Percentiles rank a stretch among this genome's conserved stretches.
Evolutionary conservation across 177 flowering plant genomes (phyloP).

Genomic region (Vitis hybrid): DNA sequence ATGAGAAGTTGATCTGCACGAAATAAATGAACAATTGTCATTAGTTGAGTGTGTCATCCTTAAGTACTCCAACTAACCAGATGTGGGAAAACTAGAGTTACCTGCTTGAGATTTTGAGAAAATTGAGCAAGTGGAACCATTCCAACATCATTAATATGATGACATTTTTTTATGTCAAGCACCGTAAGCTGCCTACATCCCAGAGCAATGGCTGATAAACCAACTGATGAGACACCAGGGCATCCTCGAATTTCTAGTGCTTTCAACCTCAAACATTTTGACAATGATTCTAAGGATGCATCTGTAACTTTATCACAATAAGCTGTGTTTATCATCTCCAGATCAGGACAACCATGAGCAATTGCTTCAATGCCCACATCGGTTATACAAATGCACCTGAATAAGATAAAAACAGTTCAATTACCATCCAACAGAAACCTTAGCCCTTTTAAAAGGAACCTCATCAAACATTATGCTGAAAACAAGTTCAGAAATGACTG

Average conservation of each 20-base stretch:
- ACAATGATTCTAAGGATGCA: conserved; percentile 48
- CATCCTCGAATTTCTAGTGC: conserved; percentile 76
- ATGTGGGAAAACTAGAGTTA: conserved; percentile 12
- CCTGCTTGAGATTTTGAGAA: conserved; percentile 70
- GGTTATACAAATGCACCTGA: conserved; percentile 56
- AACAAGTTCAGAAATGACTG: too few relatives aligned
- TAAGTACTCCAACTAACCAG: background rate
- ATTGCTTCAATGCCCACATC: conserved; percentile 62
- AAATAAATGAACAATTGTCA: background rate
- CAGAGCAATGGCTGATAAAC: conserved; percentile 58
- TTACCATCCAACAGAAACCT: too few relatives aligned
- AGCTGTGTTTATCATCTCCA: conserved; percentile 69
- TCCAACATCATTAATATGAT: conserved; percentile 58
- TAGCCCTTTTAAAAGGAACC: too few relatives aligned
- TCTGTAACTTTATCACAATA: conserved; percentile 64
- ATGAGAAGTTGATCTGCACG: conserved; percentile 72
- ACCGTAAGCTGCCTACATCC: conserved; percentile 61
- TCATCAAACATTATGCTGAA: too few relatives aligned
- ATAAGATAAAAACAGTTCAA: conserved; percentile 7
- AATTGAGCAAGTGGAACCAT: conserved; percentile 61
- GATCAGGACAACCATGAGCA: conserved; percentile 51
- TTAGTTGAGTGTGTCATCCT: background rate
- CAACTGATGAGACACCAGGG: conserved; percentile 53
- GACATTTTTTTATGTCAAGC: conserved; percentile 75
- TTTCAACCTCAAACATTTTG: conserved; percentile 54